Evolutionary conservation across 495 filamentous ascomycete species (phyloP), one percentile per base, ranked within the genome.

Genomic region (Bathelium albidoporum): DNA sequence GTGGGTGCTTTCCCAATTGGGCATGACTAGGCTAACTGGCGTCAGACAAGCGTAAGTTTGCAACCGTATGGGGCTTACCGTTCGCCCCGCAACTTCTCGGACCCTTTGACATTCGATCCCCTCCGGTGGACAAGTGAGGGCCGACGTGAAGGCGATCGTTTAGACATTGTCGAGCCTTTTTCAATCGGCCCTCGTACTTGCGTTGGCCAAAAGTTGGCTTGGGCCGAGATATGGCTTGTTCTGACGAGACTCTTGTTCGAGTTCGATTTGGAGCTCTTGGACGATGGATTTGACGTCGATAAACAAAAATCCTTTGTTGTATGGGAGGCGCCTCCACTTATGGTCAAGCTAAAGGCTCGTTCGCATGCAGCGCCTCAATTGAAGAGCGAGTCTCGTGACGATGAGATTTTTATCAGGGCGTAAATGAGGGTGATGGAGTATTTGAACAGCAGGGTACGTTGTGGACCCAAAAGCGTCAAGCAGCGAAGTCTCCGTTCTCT

Each of bases 31-130:
- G 20, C 24, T n/a, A 20, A 55, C 24, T 16, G 10, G 12, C 12
- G 20, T 55, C 24, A 55, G 49, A 55, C 49, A 10, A 9, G 22
- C 12, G 49, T 55, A 9, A 28, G 22, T 55, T 28, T 85, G 39
- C 75, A 79, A 60, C 76, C 81, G 36, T 83, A 75, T 75, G 78
- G 79, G 12, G 67, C 78, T 1, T 77, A 77, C 65, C 75, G 77
- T 65, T 69, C 73, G 26, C 59, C 71, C 7, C 58, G 70, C 1
- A 79, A 81, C 65, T 87, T 83, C 68, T 71, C 67, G 0, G 64
- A 45, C 18, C 45, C 61, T 24, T 34, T 22, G 9, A 22, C 28
- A 16, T 63, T 63, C 24, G 31, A 55, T 10, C 61, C 61, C 9
- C 28, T 55, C 10, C 61, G 61, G n/a, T 63, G 39, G 41, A 49